Base-by-base conservation (phyloP, 768 basidiomycete species). In the Calocybe indica region DNA sequence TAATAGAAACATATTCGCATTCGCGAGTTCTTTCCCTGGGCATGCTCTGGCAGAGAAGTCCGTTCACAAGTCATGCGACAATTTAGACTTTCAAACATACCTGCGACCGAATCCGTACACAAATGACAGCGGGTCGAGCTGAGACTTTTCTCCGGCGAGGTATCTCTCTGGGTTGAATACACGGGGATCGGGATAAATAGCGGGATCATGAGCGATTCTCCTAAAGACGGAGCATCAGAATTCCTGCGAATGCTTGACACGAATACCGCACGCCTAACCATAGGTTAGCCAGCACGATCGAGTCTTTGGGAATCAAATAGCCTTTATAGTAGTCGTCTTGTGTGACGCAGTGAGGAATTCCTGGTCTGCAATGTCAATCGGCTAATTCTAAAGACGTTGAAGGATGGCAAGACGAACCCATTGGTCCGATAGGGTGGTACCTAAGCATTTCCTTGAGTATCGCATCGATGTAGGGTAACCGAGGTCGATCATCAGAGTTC, bases 161-260 rank as follows among this genome's bases (percentile, higher is more conserved):
- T 71, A 78, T 6, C 78, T 70, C 29, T 69, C 73, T 6, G 78
- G 78, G 6, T 62, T 65, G 55, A 73, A 80, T n/a, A 49, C 51
- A 13, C 52, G 32, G 28, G 70, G 66, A 10, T 70, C 55, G 7
- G 68, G 65, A 46, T 68, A 70, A 30, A 57, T 55, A 12, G 62
- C 54, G 36, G 66, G 60, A 50, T 69, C 56, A 37, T 64, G 61
- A 6, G 62, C 56, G 54, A 72, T 65, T 9, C 59, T 56, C 68
- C 70, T 70, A 22, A 22, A n/a, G 9, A 41, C 22, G 22, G 4
- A 42, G 12, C 12, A 33, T 22, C 13, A 8, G 29, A 13, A 15
- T 22, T 32, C 34, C 8, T 42, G 32, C 32, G 36, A 12, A 34
- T 32, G n/a, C 29, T 29, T 5, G 5, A 10, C 30, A 14, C 29